phyloP scores from a whole-genome alignment of 1,139 yeast genomes.

The Geotrichum europaeum region DNA sequence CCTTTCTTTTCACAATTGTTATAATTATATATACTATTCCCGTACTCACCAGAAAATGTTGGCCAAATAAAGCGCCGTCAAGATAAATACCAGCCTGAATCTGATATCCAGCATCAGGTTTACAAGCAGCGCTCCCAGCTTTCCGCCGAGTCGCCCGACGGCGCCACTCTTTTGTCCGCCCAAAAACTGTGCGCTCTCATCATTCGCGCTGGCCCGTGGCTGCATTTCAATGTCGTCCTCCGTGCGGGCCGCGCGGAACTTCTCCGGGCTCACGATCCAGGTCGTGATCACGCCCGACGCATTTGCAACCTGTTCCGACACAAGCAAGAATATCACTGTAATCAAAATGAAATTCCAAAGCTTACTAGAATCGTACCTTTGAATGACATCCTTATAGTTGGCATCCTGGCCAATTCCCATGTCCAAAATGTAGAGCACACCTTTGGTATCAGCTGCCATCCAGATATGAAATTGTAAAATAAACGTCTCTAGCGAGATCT shows the following conservation, averaged over 20 bases:
- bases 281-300: constrained; percentile 17
- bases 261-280: constrained; percentile 16
- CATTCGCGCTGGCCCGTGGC: neutral
- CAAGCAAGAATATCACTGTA: constrained; percentile 13
- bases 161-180: neutral
- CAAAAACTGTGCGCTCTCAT: neutral
- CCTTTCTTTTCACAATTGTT: no score
- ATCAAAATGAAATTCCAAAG: constrained; percentile 12
- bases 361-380: constrained; percentile 1
- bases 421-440: constrained; percentile 19
- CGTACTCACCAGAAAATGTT: constrained; percentile 14
- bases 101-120: constrained; percentile 2
- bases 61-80: constrained; percentile 1
- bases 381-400: neutral
- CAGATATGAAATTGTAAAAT: constrained; percentile 27
- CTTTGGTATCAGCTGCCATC: constrained; percentile 28
- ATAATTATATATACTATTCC: neutral
- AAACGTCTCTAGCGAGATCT: constrained; percentile 27
- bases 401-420: constrained; percentile 13
- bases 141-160: constrained; percentile 9
- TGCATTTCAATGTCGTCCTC: constrained; percentile 1
- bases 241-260: constrained; percentile 2
- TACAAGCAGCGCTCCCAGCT: constrained; percentile 3
- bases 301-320: constrained; percentile 14
- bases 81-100: constrained; percentile 7